phyloP scores from a whole-genome alignment of 768 basidiomycete species.

The Amanita polypyramis region DNA sequence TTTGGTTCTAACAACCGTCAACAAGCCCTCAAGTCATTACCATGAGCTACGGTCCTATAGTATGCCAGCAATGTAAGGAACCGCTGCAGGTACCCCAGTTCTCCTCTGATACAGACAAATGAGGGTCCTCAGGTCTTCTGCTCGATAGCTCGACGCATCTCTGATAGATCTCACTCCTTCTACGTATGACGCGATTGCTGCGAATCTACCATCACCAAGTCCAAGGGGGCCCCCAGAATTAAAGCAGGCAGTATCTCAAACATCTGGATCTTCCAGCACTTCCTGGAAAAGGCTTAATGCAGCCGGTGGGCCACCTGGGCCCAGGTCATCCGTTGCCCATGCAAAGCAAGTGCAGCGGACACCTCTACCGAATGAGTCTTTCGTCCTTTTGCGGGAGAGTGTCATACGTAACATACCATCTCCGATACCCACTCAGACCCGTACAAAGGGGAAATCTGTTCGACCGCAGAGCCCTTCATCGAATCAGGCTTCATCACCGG shows the following conservation, averaged over 20 bases:
- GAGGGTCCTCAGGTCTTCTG: conserved; percentile 10
- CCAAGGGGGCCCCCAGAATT: conserved; percentile 25
- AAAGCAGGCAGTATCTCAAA: conserved; percentile 9
- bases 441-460: conserved; percentile 32
- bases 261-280: conserved; percentile 24
- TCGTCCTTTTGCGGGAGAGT: conserved; percentile 84
- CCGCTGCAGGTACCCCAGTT: conserved; percentile 56
- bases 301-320: conserved; percentile 22
- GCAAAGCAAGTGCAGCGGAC: conserved; percentile 50
- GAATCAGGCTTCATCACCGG: conserved; percentile 18
- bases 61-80: conserved; percentile 89
- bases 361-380: conserved; percentile 71
- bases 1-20: conserved; percentile 2
- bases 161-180: conserved; percentile 78
- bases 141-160: conserved; percentile 74
- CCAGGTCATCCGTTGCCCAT: conserved; percentile 34
- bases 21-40: conserved; percentile 10
- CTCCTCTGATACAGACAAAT: conserved; percentile 8
- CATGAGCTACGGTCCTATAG: conserved; percentile 34
- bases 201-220: conserved; percentile 49
- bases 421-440: conserved; percentile 29
- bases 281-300: conserved; percentile 54
- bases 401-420: conserved; percentile 62
- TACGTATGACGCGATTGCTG: conserved; percentile 76
- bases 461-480: conserved; percentile 22